phyloP scores from a whole-genome alignment of 164 flowering plant genomes.

The Malania oleifera region DNA sequence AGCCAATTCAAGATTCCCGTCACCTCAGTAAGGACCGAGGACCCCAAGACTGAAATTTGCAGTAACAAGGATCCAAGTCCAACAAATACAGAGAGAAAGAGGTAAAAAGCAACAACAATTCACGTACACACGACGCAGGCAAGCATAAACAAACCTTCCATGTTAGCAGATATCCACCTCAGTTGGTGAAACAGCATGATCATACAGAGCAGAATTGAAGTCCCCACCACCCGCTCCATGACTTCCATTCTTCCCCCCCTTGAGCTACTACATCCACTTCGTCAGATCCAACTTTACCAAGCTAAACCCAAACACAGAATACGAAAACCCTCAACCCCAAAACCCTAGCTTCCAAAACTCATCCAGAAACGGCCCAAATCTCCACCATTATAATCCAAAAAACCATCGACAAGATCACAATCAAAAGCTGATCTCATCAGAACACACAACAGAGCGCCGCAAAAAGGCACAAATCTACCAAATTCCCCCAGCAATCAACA shows the following conservation, averaged over 20 bases:
- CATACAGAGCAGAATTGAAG: neutral
- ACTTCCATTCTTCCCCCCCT: neutral
- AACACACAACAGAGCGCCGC: neutral
- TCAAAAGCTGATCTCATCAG: conserved; percentile 8
- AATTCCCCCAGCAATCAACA: neutral
- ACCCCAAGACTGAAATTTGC: neutral
- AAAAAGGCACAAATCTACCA: neutral
- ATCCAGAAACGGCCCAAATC: neutral
- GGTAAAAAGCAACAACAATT: neutral
- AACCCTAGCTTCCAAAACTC: conserved; percentile 19
- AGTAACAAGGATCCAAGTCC: neutral
- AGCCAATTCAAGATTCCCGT: too few species aligned
- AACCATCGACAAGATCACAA: conserved; percentile 7
- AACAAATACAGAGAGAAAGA: neutral
- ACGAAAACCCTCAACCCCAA: conserved; percentile 1
- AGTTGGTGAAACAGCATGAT: neutral
- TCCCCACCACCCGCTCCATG: neutral
- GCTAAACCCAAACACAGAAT: conserved; percentile 13
- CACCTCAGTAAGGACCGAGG: too few species aligned
- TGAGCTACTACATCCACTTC: conserved; percentile 6
- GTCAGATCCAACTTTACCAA: conserved; percentile 32
- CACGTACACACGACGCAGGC: neutral
- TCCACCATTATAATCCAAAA: conserved; percentile 4
- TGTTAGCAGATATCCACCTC: conserved; percentile 2
- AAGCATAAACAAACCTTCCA: neutral